Evolutionary conservation across 164 flowering plant genomes (phyloP), one percentile per base, ranked within the genome.

Genomic region (Houttuynia cordata): DNA sequence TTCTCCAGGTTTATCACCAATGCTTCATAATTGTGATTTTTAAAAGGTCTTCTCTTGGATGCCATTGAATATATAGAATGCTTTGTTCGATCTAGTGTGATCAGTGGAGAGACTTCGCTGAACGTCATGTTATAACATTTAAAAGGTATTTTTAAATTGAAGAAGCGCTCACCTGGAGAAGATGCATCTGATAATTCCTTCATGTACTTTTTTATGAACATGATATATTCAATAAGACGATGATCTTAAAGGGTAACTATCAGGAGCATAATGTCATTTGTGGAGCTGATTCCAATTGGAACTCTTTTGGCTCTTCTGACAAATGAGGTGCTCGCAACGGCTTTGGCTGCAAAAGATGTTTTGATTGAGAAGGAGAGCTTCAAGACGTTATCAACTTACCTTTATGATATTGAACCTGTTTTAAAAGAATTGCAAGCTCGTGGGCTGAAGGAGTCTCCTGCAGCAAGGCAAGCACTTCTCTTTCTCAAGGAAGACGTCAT

Each of bases 231-330:
- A 17, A 3, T 12, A n/a, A 12, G 49, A 45, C 49, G 17, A 45
- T 10, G 13, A 41, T 53, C 10, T 7, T 51, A 51, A 25, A 50
- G 18, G 24, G 8, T 19, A 30, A 14, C 25, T 12, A 23, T 50
- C 52, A 20, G 52, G 50, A 30, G 53, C 60, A 18, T 22, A 24
- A 72, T 69, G 73, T 30, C 71, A 56, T 50, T 58, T 62, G 41
- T 67, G 37, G 85, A 79, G 67, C 74, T 83, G 14, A 53, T 82
- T 53, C 93, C 93, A 0, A 74, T 86, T 5, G 93, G 93, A n/a
- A 77, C 89, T 10, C 58, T 82, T 41, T 73, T 86, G 71, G 71
- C 86, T 39, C 71, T 81, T 37, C 62, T 82, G 56, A 76, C 82
- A 47, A 72, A 60, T 49, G 80, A 84, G 71, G 80, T 84, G 42